Evolutionary conservation across 2,329 filamentous ascomycete species (phyloP), one percentile per base, ranked within the genome.

Genomic region (Leptographium procerum): DNA sequence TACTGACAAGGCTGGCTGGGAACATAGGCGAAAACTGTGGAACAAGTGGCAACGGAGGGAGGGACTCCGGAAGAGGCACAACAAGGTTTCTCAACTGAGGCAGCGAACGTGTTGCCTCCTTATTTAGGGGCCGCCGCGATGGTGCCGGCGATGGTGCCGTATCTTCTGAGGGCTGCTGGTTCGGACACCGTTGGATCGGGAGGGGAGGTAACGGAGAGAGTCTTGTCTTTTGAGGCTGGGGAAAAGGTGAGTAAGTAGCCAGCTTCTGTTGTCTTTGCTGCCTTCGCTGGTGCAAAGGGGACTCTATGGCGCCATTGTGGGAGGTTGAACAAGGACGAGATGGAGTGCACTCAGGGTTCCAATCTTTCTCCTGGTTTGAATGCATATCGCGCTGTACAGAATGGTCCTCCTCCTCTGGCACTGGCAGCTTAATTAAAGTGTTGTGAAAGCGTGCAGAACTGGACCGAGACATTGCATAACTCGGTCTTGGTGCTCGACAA

Each of bases 261-360:
- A 60, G 52, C 19, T 55, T 62, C 8, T 61, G 56, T 55, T 62
- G 59, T 19, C 59, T 59, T 29, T 62, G 57, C 33, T 62, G 60
- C 10, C 59, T 57, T 2, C 61, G 57, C 26, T 63, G 58, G 26
- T 60, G 62, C 31, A 62, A 34, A 16, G 52, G 59, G 4, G 57
- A 57, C 14, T 47, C 53, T 1, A 54, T 22, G 2, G 29, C 16
- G n/a, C 36, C 34, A 6, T 50, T 50, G 10, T 40, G 22, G 3
- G 24, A 13, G 14, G 16, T 9, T 14, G 45, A 36, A n/a, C 19
- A n/a, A 19, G 16, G 3, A 45, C 16, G n/a, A 1, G 14, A n/a
- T 1, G 33, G 22, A 14, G 29, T 22, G 22, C 7, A 10, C 9
- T 16, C 57, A 29, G n/a, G 29, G 22, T 51, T 19, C 9, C 47